Evolutionary conservation across 441 rosid species (phyloP), one percentile per base, ranked within the genome.

Genomic region (Cnidoscolus chayamansa): DNA sequence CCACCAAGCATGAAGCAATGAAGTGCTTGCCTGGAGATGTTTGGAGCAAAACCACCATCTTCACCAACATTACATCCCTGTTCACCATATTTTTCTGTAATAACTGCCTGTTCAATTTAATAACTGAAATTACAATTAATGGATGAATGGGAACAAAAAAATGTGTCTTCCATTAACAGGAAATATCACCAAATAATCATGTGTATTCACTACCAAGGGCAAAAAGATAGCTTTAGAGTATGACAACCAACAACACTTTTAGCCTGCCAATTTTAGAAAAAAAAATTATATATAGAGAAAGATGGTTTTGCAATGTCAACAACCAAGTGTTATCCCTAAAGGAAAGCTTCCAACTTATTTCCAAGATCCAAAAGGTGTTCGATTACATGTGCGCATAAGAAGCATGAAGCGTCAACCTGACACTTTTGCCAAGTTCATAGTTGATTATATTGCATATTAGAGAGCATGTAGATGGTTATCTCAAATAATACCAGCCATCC

Each of bases 31-130:
- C 96, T 93, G 61, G 96, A 89, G 71, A 95, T 87, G 76, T 91
- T 86, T 58, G 99, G 99, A 81, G 92, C 86, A 81, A 95, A 87
- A 74, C 98, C 99, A 81, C 99, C 98, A 84, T 87, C 97, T 75
- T 90, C 97, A 77, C 97, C 95, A 79, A 86, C 93, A 84, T 88
- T 93, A 79, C 98, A 93, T 72, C 86, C 98, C 77, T 78, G 79
- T 25, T 75, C 78, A 81, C 91, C 97, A 79, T 84, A 83, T 83
- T 86, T 95, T 86, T 95, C 97, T 53, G 84, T 74, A 81, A 95
- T 86, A 78, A 93, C 92, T 81, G 90, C 98, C 99, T 95, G 89
- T 59, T 67, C 75, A 79, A 84, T 81, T 76, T 73, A 76, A 80
- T 71, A 53, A 72, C 65, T 83, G 77, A 73, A 77, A 78, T 75